Base-by-base conservation (phyloP, 2,329 filamentous ascomycete genomes). In the Xylaria sp. region DNA sequence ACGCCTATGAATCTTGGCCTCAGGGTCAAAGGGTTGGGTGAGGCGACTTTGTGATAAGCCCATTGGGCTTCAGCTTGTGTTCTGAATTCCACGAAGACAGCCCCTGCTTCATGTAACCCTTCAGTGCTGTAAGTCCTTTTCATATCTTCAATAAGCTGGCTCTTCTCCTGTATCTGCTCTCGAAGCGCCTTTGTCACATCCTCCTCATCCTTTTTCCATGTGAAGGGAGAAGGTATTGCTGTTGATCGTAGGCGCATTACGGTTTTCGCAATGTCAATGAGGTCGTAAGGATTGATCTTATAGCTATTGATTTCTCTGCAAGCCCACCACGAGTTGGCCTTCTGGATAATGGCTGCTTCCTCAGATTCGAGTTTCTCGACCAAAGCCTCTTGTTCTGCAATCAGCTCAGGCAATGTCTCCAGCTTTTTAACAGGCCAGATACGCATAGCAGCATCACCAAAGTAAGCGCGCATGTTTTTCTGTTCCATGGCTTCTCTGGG, bases 41-140 rank as follows among this genome's bases (percentile, higher is more conserved):
- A 67, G 3, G 60, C 57, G 35, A 70, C 63, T 53, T 72, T 63
- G 74, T 97, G 92, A 74, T 83, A 96, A 23, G 93, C 92, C 59
- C 82, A 79, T 73, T 99, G 93, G 7, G 94, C 94, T 61, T 91
- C 90, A 23, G 87, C 83, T 71, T 96, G 90, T 2, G 83, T 86
- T 64, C 84, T 82, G 70, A 96, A 99, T 71, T 97, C 92, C 64
- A 99, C 90, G 69, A 99, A 97, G n/a, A 94, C 88, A 2, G 92
- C 87, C 88, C 78, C 65, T 82, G 81, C 56, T 11, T 68, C 67
- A 35, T 67, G 61, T 13, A 66, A 64, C 4, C 67, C 61, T 3
- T 61, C 59, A 11, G 65, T 61, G 1, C 63, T 61, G 51, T 69
- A 55, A 16, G 55, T 16, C 19, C 46, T 73, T 55, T 75, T 75